Base-by-base conservation (phyloP, 768 basidiomycete genomes). In the Cubamyces sp. region DNA sequence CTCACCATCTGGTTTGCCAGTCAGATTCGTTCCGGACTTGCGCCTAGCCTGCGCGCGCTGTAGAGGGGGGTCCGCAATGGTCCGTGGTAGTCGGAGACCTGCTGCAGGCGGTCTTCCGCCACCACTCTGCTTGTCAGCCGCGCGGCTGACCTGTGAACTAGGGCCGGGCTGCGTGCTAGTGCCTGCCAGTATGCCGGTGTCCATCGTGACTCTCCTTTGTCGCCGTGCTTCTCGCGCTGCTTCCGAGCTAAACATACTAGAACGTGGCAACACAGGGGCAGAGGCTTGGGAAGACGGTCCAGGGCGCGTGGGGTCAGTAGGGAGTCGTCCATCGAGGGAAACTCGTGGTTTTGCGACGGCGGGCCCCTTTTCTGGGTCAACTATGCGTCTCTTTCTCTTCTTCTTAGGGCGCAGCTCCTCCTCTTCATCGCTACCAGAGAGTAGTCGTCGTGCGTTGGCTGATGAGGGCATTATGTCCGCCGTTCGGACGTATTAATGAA, bases 371-470 rank as follows among this genome's bases (percentile, higher is more conserved):
- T 62, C 54, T 1, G 61, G 50, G 19, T 57, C 23, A n/a, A 57
- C 11, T 18, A 62, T 62, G 8, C 26, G 47, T 21, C 34, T 62
- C 56, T 54, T 53, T 28, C 52, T 57, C 55, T 57, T 54, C 48
- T 50, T 54, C 48, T 45, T 54, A 2, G 60, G 53, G 1, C 39
- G 47, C 8, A 16, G 37, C 3, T 21, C 60, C 4, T 54, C 59
- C 6, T 61, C 60, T 14, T 49, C 53, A 16, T 54, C 60, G 28
- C 54, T 55, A 1, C 25, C 39, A 5, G 60, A 41, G 19, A 49
- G 48, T 5, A n/a, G 48, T 2, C 60, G 60, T 25, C 60, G 49
- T 16, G 46, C 7, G 16, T 12, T 15, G 1, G 39, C 16, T 21
- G 54, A 30, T 3, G 47, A 9, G 12, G 46, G 15, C 21, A 25